phyloP scores from a whole-genome alignment of 371 early-diverging fungal genomes.

The Pancytospora philotis region DNA sequence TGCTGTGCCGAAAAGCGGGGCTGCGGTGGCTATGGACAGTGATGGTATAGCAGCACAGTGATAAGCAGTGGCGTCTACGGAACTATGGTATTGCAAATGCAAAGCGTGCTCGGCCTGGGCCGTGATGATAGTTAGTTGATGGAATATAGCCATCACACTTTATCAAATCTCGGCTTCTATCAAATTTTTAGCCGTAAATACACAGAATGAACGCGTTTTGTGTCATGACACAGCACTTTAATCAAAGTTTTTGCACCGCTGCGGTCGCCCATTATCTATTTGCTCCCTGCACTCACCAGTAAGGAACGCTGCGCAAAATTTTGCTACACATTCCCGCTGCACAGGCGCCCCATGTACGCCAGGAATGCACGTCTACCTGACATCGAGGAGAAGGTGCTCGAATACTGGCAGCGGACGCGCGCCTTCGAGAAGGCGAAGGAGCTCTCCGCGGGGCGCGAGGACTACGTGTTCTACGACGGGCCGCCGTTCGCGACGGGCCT shows the following conservation, averaged over 20 bases:
- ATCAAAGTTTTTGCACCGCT: background rate
- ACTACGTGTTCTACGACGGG: slow-evolving; percentile 80
- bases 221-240: background rate
- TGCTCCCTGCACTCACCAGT: background rate
- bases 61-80: too few species aligned
- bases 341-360: slow-evolving; percentile 29
- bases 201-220: background rate
- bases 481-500: slow-evolving; percentile 99
- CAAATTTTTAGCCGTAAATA: too few species aligned
- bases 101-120: too few species aligned
- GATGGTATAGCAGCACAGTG: too few species aligned
- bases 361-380: slow-evolving; percentile 47
- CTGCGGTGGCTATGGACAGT: too few species aligned
- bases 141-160: too few species aligned
- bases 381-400: slow-evolving; percentile 84
- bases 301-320: background rate
- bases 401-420: slow-evolving; percentile 88
- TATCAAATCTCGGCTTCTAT: too few species aligned
- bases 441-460: slow-evolving; percentile 63
- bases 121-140: too few species aligned
- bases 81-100: too few species aligned
- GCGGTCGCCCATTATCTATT: background rate
- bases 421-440: slow-evolving; percentile 84
- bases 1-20: too few species aligned
- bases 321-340: background rate